Evolutionary conservation across 305 asterid genomes (phyloP).

Genomic region (Fraxinus paxiana): DNA sequence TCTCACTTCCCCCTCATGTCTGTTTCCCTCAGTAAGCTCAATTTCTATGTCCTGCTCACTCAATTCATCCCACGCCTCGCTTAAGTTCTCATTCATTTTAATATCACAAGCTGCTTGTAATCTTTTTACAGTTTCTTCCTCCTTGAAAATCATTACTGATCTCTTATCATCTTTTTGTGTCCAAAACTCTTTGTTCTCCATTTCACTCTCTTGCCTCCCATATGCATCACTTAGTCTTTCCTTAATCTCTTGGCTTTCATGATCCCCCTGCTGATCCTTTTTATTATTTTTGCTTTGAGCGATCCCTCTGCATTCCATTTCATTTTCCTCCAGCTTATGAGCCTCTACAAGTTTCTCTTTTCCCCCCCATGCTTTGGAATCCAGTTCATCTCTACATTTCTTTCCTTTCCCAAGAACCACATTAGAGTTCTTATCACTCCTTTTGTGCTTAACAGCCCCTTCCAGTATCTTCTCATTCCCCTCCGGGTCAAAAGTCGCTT

Average conservation of each 20-base stretch:
- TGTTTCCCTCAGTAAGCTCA: slow-evolving; percentile 34
- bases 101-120: slow-evolving; percentile 27
- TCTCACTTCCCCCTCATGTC: slow-evolving; percentile 24
- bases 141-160: slow-evolving; percentile 5
- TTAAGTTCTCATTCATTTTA: slow-evolving; percentile 24
- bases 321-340: slow-evolving; percentile 33
- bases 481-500: slow-evolving; percentile 26
- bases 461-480: slow-evolving; percentile 24
- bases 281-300: slow-evolving; percentile 23
- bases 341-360: slow-evolving; percentile 26
- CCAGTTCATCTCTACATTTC: slow-evolving; percentile 23
- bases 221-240: slow-evolving; percentile 33
- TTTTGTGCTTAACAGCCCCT: slow-evolving; percentile 25
- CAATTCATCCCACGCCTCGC: slow-evolving; percentile 32
- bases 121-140: slow-evolving; percentile 24
- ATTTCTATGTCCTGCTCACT: slow-evolving; percentile 31
- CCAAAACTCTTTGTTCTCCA: slow-evolving; percentile 29
- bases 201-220: slow-evolving; percentile 21
- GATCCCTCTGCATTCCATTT: slow-evolving; percentile 23
- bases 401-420: slow-evolving; percentile 32
- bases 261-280: slow-evolving; percentile 20
- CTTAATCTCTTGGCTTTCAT: slow-evolving; percentile 26
- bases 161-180: slow-evolving; percentile 23
- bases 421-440: slow-evolving; percentile 28
- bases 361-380: slow-evolving; percentile 25